phyloP scores from a whole-genome alignment of 2,329 filamentous ascomycete genomes.

The Microdochium bolleyi region DNA sequence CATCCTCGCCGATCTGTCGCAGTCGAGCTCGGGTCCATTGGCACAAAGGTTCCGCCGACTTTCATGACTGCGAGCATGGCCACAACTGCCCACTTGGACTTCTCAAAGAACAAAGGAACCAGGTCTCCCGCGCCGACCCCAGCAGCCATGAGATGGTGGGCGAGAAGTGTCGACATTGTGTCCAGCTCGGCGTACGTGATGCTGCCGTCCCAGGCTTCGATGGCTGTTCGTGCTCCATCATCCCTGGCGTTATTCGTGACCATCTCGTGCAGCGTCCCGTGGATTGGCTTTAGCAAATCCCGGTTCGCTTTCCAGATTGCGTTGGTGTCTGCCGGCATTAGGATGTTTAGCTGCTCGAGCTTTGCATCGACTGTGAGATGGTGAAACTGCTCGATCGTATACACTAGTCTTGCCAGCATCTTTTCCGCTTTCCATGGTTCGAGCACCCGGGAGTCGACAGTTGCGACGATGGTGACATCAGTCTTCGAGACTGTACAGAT shows the following conservation, averaged over 20 bases:
- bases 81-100: constrained; percentile 23
- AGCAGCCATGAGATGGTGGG: constrained; percentile 1
- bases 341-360: background rate
- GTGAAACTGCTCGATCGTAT: background rate
- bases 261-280: background rate
- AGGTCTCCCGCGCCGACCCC: constrained; percentile 5
- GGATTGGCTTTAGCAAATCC: background rate
- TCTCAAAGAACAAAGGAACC: constrained; percentile 11
- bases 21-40: background rate
- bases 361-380: background rate
- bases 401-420: background rate
- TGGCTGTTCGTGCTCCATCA: background rate
- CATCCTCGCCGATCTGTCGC: background rate
- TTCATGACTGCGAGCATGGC: constrained; percentile 26
- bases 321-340: background rate
- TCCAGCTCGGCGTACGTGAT: constrained; percentile 4
- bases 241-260: background rate
- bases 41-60: constrained; percentile 19
- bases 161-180: constrained; percentile 1
- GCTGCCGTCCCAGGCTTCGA: constrained; percentile 4
- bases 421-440: background rate
- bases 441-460: background rate
- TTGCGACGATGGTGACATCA: background rate
- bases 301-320: background rate
- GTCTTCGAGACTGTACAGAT: background rate